phyloP scores from a whole-genome alignment of 352 stramenopile species.

The Pythium aphanidermatum region DNA sequence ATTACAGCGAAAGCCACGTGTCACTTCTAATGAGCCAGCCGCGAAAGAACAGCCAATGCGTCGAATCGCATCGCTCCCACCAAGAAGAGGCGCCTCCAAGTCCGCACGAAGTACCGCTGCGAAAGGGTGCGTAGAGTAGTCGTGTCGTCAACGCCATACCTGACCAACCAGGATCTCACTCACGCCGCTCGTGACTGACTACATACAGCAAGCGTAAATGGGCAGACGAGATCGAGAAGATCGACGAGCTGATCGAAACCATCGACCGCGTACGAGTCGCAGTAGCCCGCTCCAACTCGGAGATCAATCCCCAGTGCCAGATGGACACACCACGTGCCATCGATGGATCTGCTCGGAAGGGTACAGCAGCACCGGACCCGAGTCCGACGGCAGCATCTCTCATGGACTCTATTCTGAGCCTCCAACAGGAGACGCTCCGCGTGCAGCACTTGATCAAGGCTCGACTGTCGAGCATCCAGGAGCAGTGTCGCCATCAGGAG shows the following conservation, averaged over 20 bases:
- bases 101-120: no score
- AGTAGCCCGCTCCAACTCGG: no score
- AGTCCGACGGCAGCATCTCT: slow-evolving; percentile 16
- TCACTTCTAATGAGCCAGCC: no score
- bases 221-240: slow-evolving; percentile 45
- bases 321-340: background rate
- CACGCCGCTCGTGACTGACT: no score
- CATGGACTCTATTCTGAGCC: slow-evolving; percentile 41
- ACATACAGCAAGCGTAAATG: slow-evolving; percentile 34
- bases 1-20: no score
- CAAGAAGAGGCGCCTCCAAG: no score
- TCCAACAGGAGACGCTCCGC: slow-evolving; percentile 48
- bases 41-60: no score
- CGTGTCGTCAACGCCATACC: no score
- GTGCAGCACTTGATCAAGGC: slow-evolving; percentile 50
- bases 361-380: slow-evolving; percentile 10
- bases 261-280: no score
- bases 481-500: slow-evolving; percentile 34
- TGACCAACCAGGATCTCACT: no score
- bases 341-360: background rate
- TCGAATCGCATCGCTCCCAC: no score
- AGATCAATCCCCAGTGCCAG: slow-evolving; percentile 20
- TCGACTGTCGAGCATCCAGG: slow-evolving; percentile 32
- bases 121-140: no score
- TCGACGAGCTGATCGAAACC: slow-evolving; percentile 50